Evolutionary conservation across 768 basidiomycete genomes (phyloP), one percentile per base, ranked within the genome.

Genomic region (Russula emetica): DNA sequence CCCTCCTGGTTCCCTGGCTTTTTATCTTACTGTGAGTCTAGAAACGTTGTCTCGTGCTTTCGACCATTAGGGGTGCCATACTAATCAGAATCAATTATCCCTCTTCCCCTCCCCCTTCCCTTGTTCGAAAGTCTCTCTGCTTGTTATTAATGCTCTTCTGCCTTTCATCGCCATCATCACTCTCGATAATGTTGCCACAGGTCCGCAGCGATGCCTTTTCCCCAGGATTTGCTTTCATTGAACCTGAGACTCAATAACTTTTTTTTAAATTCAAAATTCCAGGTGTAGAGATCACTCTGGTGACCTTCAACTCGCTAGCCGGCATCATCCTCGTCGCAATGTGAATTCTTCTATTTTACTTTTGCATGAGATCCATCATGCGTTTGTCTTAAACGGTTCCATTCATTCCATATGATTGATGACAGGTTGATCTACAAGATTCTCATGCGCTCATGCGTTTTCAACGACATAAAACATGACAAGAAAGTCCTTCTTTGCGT

Each of bases 11-110:
- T 61, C 26, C 49, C 40, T 7, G 58, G 54, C 4, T 16, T 56
- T 22, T 30, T 60, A 6, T 57, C 47, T 52, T 65, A 65, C 34
- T 34, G 64, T 65, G 26, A 49, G 64, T 56, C 40, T 18, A 22
- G 9, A 42, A n/a, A 30, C 0, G 20, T 44, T 26, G 24, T 18
- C 38, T 54, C 38, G 5, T 40, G 24, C 26, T 14, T 22, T 14
- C 9, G n/a, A 2, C 16, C 2, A 28, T 10, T 13, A n/a, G 7
- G 7, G 13, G 10, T 10, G 13, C 9, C 30, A 13, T 22, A 28
- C 54, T 61, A 26, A 61, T 30, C 34, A 30, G 7, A 5, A 1
- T 2, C 28, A 28, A 11, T 20, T 49, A 7, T 6, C 13, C 5
- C 2, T 9, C 7, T 28, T 28, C 22, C 5, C 14, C 32, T 5